A percentile compares a stretch with the other conserved stretches of the same genome.
phyloP scores from a whole-genome alignment of 495 filamentous ascomycete genomes.

The Lepraria neglecta region DNA sequence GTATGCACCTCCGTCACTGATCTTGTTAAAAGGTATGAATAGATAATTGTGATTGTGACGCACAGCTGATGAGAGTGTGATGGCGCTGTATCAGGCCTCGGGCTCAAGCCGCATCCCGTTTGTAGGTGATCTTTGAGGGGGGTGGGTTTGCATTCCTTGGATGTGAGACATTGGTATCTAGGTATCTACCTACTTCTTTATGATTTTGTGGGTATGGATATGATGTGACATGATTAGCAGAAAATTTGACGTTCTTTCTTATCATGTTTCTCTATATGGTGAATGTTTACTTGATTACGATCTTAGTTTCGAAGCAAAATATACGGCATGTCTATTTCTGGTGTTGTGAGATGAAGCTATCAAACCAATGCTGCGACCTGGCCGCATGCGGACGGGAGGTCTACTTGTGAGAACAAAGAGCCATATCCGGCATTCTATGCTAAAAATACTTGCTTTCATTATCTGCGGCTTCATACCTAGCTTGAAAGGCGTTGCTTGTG shows the following conservation, averaged over 20 bases:
- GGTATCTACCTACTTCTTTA: not conserved
- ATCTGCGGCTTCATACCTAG: not conserved
- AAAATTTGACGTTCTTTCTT: not conserved
- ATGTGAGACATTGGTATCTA: not conserved
- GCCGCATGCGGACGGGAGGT: not conserved
- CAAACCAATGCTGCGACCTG: not conserved
- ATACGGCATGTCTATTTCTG: not conserved
- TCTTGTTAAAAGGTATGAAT: not conserved
- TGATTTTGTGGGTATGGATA: not conserved
- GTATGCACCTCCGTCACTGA: conserved; percentile 19
- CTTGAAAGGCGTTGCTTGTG: not conserved
- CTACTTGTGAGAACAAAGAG: not conserved
- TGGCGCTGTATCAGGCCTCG: conserved; percentile 14
- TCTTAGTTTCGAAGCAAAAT: not conserved
- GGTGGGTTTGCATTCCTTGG: not conserved
- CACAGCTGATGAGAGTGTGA: conserved; percentile 11
- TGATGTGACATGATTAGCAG: not conserved
- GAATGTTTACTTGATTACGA: too few species aligned
- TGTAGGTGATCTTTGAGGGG: conserved; percentile 23
- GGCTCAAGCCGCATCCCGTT: conserved; percentile 21
- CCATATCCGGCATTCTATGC: not conserved
- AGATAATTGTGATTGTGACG: conserved; percentile 19
- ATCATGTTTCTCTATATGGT: too few species aligned
- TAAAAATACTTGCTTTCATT: not conserved
- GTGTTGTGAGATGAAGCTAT: too few species aligned